Conservation (phyloP, 805 yeast species). For the Wickerhamomyces mucosus region DNA sequence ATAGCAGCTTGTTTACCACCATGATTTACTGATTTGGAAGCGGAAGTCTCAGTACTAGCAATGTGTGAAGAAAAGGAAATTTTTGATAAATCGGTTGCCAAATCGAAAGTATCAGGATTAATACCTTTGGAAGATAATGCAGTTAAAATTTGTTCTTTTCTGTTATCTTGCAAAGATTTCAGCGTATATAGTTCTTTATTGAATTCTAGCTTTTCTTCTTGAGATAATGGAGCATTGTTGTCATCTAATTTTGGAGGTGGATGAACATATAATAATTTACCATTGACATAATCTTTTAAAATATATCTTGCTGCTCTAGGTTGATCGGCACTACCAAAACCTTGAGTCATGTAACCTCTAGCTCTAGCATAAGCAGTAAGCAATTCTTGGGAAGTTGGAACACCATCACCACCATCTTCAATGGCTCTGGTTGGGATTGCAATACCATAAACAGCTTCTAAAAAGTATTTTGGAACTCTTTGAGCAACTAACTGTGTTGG, state of each 20-base stretch:
- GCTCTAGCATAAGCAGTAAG: slow-evolving; percentile 91
- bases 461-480: slow-evolving; percentile 77
- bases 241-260: slow-evolving; percentile 77
- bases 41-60: slow-evolving; percentile 35
- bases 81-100: slow-evolving; percentile 58
- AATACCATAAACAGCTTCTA: slow-evolving; percentile 92
- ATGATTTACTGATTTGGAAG: slow-evolving; percentile 47
- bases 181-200: slow-evolving; percentile 69
- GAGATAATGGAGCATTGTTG: slow-evolving; percentile 32
- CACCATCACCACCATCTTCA: slow-evolving; percentile 85
- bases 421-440: slow-evolving; percentile 64
- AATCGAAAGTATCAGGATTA: slow-evolving; percentile 47
- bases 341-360: slow-evolving; percentile 95
- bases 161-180: slow-evolving; percentile 55
- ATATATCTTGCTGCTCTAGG: slow-evolving; percentile 89
- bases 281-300: slow-evolving; percentile 90
- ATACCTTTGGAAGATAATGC: slow-evolving; percentile 55
- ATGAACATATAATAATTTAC: slow-evolving; percentile 71
- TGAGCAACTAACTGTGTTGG: slow-evolving; percentile 81
- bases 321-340: slow-evolving; percentile 95
- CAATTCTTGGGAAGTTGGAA: slow-evolving; percentile 83
- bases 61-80: slow-evolving; percentile 76
- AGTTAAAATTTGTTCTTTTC: slow-evolving; percentile 58
- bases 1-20: slow-evolving; percentile 82
- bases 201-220: slow-evolving; percentile 51